Conservation (phyloP, 371 early-diverging fungal species). For the Umbelopsis sp. region DNA sequence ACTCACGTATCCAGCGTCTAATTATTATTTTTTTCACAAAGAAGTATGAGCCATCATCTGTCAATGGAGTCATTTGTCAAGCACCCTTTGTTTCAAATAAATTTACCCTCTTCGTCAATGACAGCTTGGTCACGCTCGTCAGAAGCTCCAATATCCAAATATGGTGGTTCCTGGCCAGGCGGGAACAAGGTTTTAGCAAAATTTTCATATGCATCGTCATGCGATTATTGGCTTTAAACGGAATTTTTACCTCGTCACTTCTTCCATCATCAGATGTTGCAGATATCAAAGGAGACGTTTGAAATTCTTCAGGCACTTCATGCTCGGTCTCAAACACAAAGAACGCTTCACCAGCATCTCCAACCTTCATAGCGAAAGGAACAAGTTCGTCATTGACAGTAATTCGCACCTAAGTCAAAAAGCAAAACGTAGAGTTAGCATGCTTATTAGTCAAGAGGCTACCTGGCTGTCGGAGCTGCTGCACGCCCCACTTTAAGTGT, state of each 20-base stretch:
- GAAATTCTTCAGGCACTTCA: slow-evolving; percentile 87
- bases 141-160: slow-evolving; percentile 40
- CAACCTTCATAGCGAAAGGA: slow-evolving; percentile 93
- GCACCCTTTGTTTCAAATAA: slow-evolving; percentile 24
- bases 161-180: slow-evolving; percentile 43
- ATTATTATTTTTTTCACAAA: not conserved
- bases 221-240: not conserved
- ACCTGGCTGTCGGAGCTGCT: not conserved
- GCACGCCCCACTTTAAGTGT: not conserved
- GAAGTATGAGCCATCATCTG: not conserved
- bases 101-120: slow-evolving; percentile 29
- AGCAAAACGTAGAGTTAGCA: not conserved
- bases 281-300: slow-evolving; percentile 87
- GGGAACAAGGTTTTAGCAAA: not conserved
- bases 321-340: slow-evolving; percentile 93
- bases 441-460: slow-evolving; percentile 15
- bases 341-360: slow-evolving; percentile 98
- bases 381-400: slow-evolving; percentile 84
- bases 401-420: slow-evolving; percentile 73
- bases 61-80: not conserved
- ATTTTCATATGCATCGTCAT: slow-evolving; percentile 17
- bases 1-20: slow-evolving; percentile 39
- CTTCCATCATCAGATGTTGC: slow-evolving; percentile 47
- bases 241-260: slow-evolving; percentile 39
- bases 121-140: slow-evolving; percentile 6